phyloP scores from a whole-genome alignment of 2,329 filamentous ascomycete genomes.

The Amphichorda felina region DNA sequence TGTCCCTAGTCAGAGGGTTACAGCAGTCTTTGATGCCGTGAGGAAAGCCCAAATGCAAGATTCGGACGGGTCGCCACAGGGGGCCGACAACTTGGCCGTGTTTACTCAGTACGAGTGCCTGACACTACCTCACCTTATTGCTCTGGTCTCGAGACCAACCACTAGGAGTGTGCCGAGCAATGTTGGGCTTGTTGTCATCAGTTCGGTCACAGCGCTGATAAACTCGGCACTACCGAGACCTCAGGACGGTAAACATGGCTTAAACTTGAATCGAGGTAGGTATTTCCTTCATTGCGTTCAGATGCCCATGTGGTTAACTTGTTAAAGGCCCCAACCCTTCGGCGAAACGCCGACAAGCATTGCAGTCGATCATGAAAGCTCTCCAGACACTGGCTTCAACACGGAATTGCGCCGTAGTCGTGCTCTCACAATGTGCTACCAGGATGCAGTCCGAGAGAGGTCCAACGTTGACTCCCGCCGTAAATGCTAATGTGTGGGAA shows the following conservation, averaged over 20 bases:
- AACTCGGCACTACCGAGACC: conserved; percentile 64
- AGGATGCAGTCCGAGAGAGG: conserved; percentile 56
- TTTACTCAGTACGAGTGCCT: conserved; percentile 39
- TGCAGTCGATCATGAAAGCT: conserved; percentile 55
- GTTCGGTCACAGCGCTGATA: conserved; percentile 65
- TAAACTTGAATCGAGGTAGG: conserved; percentile 13
- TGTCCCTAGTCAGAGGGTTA: conserved; percentile 14
- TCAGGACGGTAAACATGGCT: conserved; percentile 22
- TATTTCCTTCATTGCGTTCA: no score
- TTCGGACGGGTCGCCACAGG: neutral
- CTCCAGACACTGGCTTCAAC: conserved; percentile 66
- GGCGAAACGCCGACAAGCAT: conserved; percentile 34
- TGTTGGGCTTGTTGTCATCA: conserved; percentile 62
- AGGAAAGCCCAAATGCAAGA: conserved; percentile 4
- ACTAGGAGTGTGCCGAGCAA: conserved; percentile 46
- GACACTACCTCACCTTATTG: conserved; percentile 61
- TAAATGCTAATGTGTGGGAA: conserved; percentile 73
- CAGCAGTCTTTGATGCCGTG: conserved; percentile 11
- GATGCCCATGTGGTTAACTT: no score
- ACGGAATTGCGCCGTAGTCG: conserved; percentile 59
- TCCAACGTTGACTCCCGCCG: conserved; percentile 61
- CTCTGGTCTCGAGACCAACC: conserved; percentile 59
- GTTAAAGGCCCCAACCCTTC: conserved; percentile 21
- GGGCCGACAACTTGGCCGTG: neutral
- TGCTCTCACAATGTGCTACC: conserved; percentile 74